A percentile compares a stretch with the other conserved stretches of the same genome.
These are phyloP conservation scores for Arthonia radiata DNA, from an alignment of 495 filamentous ascomycete species.

Conservation along the genomic window DNA sequence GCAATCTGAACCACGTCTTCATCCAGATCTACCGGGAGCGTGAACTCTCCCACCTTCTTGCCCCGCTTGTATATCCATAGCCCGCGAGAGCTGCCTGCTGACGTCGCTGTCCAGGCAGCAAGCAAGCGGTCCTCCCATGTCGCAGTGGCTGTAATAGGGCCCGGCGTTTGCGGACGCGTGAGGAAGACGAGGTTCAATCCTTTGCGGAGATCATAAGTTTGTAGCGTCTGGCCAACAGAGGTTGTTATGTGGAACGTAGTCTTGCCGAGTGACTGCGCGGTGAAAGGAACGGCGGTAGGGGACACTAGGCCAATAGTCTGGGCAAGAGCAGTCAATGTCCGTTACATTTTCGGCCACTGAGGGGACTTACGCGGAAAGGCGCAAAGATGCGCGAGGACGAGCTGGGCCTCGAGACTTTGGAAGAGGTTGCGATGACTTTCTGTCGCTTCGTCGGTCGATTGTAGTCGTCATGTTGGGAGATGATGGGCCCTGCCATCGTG, in stretches of 20 bases:
- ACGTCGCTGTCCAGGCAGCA: constrained; percentile 53
- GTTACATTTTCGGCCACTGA: not conserved
- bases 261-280: constrained; percentile 66
- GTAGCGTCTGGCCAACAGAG: constrained; percentile 64
- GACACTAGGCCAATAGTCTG: constrained; percentile 86
- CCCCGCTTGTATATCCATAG: constrained; percentile 91
- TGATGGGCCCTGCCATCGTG: not conserved
- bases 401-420: constrained; percentile 2
- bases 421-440: constrained; percentile 17
- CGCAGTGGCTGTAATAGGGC: constrained; percentile 56
- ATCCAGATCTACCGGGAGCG: constrained; percentile 28
- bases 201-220: constrained; percentile 79
- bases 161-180: constrained; percentile 68
- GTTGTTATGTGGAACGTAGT: constrained; percentile 94
- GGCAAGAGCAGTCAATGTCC: constrained; percentile 1
- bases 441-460: constrained; percentile 30
- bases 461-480: not conserved
- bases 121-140: constrained; percentile 75
- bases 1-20: constrained; percentile 55
- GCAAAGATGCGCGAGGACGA: constrained; percentile 53
- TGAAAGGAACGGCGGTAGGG: constrained; percentile 69
- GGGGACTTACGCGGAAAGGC: constrained; percentile 53
- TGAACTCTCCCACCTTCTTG: constrained; percentile 56
- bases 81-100: constrained; percentile 26
- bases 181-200: constrained; percentile 82